Evolutionary conservation across 441 rosid genomes (phyloP).

Genomic region (Mallotus repandus): DNA sequence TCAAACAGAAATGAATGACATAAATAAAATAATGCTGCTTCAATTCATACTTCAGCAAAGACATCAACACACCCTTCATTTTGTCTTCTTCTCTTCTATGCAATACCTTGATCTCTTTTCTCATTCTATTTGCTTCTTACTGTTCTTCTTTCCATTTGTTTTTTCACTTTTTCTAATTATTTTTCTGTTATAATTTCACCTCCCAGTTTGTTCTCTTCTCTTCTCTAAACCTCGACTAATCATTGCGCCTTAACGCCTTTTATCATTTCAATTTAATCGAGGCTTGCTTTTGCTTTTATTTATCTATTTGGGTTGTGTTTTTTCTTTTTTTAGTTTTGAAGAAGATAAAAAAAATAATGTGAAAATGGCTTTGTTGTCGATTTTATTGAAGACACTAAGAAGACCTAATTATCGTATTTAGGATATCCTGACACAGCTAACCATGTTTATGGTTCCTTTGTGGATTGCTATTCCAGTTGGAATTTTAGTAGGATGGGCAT

Average conservation of each 20-base stretch:
- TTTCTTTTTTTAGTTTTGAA: too few relatives aligned
- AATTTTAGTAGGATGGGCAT: constrained; percentile 84
- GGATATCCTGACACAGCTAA: constrained; percentile 44
- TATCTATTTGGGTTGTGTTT: background rate
- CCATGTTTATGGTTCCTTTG: constrained; percentile 52
- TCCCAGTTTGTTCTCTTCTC: background rate
- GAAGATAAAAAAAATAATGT: too few relatives aligned
- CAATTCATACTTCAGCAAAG: too few relatives aligned
- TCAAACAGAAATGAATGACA: too few relatives aligned
- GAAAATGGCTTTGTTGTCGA: constrained; percentile 45
- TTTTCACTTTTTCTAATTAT: background rate
- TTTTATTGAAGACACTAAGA: constrained; percentile 41
- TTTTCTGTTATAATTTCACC: background rate
- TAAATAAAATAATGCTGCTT: too few relatives aligned
- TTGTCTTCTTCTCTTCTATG: constrained; percentile 4
- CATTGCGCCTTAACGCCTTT: constrained; percentile 41
- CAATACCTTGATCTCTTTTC: background rate
- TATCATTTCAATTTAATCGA: constrained; percentile 37
- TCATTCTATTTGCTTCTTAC: background rate
- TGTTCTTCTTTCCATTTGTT: background rate
- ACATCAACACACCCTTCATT: too few relatives aligned
- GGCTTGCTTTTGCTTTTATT: constrained; percentile 30
- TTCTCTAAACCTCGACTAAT: constrained; percentile 35
- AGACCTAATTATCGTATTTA: constrained; percentile 34
- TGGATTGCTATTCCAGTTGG: constrained; percentile 83